Conservation (phyloP, 371 early-diverging fungal genomes). For the Blakeslea trispora region DNA sequence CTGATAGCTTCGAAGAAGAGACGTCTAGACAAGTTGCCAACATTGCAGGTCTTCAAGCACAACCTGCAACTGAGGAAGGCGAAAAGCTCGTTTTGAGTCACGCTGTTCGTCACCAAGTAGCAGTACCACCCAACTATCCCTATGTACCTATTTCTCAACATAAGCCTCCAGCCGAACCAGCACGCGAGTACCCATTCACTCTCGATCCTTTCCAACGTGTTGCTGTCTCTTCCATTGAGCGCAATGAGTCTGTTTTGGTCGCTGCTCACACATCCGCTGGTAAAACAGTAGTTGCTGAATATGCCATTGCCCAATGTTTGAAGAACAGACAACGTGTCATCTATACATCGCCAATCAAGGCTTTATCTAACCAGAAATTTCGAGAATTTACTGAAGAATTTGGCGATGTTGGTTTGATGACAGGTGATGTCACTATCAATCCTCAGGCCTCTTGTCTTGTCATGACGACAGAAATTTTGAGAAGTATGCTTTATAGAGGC, state of each 20-base stretch:
- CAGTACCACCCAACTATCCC: conserved; percentile 85
- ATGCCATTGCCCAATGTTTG: conserved; percentile 97
- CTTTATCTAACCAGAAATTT: conserved; percentile 99
- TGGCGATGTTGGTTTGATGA: conserved; percentile 99
- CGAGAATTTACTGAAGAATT: conserved; percentile 98
- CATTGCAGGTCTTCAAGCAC: conserved; percentile 62
- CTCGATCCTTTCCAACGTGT: conserved; percentile 99
- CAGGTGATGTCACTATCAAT: conserved; percentile 99
- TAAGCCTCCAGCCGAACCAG: conserved; percentile 77
- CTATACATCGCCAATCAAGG: conserved; percentile 99
- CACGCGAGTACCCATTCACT: conserved; percentile 91
- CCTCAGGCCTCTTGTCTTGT: conserved; percentile 97
- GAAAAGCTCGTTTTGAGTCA: conserved; percentile 58
- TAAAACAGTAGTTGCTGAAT: conserved; percentile 99
- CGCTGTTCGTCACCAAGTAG: conserved; percentile 92
- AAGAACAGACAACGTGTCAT: conserved; percentile 97
- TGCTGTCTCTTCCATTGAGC: conserved; percentile 89
- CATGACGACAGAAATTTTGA: conserved; percentile 99
- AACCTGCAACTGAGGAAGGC: conserved; percentile 60
- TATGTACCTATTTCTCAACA: conserved; percentile 90
- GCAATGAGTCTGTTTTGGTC: conserved; percentile 97
- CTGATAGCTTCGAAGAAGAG: conserved; percentile 81
- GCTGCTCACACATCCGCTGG: conserved; percentile 99
- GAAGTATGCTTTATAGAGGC: conserved; percentile 99
- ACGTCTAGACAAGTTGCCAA: conserved; percentile 72